Evolutionary conservation across 345 rosid genomes (phyloP), one percentile per base, ranked within the genome.

Genomic region (Citrus sinensis): DNA sequence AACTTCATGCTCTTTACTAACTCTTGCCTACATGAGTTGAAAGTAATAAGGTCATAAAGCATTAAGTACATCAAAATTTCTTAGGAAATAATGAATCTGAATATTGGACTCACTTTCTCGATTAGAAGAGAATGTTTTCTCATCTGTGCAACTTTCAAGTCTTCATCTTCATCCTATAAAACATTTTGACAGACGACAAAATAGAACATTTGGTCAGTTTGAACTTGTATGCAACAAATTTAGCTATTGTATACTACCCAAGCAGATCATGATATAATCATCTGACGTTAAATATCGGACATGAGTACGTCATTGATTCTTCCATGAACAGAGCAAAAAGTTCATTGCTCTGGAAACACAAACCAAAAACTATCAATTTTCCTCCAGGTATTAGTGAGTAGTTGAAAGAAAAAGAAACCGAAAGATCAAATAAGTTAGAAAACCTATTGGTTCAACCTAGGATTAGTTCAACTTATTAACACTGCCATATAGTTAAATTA

Each of bases 221-320:
- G 11, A 40, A 40, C 46, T 40, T 40, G 46, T 40, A 8, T 0
- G 46, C 46, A 40, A 40, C 46, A 40, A 9, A 9, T 40, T 40
- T 40, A 40, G 46, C 11, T 2, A 0, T 40, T 0, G 46, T 40
- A 0, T 40, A 6, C 1, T 6, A 40, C 46, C 10, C 2, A 40
- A 40, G 11, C 0, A 40, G 10, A 40, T 8, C 11, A 40, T 0
- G 46, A 40, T 40, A 2, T 40, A 40, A 40, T 40, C 46, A 9
- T 40, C 46, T 40, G 46, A 40, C 99, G 94, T 91, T 90, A 79
- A 95, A 95, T 40, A 95, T 83, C 2, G 94, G 97, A 27, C 89
- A 88, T 10, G 98, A 95, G 83, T 95, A 95, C 60, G 92, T 83
- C 99, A 95, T 93, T 37, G 95, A 89, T 81, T 93, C 97, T 46